A percentile compares a stretch with the other conserved stretches of the same genome.
These are phyloP conservation scores for Letharia lupina DNA, from an alignment of 495 filamentous ascomycete genomes.

Conservation along the genomic window DNA sequence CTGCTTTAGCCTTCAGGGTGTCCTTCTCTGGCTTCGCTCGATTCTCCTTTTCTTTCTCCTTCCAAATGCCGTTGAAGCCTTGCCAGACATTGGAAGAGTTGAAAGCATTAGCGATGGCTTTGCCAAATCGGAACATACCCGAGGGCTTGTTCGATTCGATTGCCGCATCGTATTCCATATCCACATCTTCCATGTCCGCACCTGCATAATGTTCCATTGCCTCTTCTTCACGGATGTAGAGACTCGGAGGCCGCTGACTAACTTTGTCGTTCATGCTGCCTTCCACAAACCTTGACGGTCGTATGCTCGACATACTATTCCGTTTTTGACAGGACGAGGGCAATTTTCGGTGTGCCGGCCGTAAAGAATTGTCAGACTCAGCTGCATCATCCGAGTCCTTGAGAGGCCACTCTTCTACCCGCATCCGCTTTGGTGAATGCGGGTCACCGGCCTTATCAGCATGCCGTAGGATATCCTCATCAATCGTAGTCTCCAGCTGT, in stretches of 20 bases:
- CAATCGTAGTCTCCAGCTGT: conserved; percentile 6
- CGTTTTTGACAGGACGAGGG: conserved; percentile 21
- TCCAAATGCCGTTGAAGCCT: conserved; percentile 32
- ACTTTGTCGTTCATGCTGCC: conserved; percentile 70
- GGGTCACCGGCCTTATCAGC: neutral
- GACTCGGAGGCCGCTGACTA: conserved; percentile 56
- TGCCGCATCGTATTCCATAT: conserved; percentile 19
- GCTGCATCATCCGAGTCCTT: conserved; percentile 15
- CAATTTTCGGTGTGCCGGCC: conserved; percentile 23
- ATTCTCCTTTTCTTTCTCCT: conserved; percentile 31
- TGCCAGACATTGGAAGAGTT: conserved; percentile 45
- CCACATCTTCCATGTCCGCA: conserved; percentile 2
- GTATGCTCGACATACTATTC: conserved; percentile 18
- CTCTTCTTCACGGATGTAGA: conserved; percentile 47
- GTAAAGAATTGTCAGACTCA: neutral
- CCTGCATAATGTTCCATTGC: conserved; percentile 22
- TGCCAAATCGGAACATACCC: conserved; percentile 53
- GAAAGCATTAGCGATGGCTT: conserved; percentile 47
- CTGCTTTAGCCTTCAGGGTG: conserved; percentile 39
- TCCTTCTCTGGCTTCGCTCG: conserved; percentile 27
- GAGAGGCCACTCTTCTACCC: conserved; percentile 25
- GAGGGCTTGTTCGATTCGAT: conserved; percentile 30
- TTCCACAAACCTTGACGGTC: conserved; percentile 59
- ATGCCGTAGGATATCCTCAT: conserved; percentile 4
- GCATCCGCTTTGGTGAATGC: conserved; percentile 21